A percentile compares a stretch with the other conserved stretches of the same genome.
These are phyloP conservation scores for Hansenula lynferdii DNA, from an alignment of 1,139 yeast genomes.

Conservation along the genomic window DNA sequence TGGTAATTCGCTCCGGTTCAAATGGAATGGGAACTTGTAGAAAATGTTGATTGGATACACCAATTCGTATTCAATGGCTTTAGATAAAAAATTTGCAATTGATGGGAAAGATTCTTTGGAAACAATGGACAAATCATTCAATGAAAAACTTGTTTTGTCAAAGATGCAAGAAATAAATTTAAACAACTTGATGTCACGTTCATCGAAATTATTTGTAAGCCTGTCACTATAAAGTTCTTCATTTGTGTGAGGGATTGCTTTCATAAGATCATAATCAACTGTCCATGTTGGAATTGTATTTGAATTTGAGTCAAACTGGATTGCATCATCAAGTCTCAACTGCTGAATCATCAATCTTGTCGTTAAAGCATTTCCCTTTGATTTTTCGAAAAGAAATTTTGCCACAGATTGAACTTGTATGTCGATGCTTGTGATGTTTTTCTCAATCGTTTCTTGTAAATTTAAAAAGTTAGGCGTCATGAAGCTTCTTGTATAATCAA, in stretches of 20 bases:
- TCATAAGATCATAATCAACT: constrained; percentile 20
- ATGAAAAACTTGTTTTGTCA: constrained; percentile 34
- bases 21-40: constrained; percentile 46
- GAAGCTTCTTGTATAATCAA: constrained; percentile 21
- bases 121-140: constrained; percentile 40
- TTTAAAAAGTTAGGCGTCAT: constrained; percentile 13
- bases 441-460: constrained; percentile 9
- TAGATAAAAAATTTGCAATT: constrained; percentile 28
- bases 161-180: constrained; percentile 43
- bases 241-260: constrained; percentile 1
- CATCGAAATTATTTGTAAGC: constrained; percentile 4
- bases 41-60: constrained; percentile 38
- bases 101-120: constrained; percentile 27
- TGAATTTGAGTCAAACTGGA: constrained; percentile 17
- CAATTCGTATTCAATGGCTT: constrained; percentile 32
- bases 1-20: constrained; percentile 33
- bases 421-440: neutral
- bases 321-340: constrained; percentile 18
- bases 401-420: neutral
- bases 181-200: constrained; percentile 24
- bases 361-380: constrained; percentile 26
- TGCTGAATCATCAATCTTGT: constrained; percentile 14
- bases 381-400: constrained; percentile 20
- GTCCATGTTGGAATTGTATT: constrained; percentile 17
- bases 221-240: constrained; percentile 5